Conservation (phyloP, 2,329 filamentous ascomycete genomes). For the Berkeleyomyces rouxiae region DNA sequence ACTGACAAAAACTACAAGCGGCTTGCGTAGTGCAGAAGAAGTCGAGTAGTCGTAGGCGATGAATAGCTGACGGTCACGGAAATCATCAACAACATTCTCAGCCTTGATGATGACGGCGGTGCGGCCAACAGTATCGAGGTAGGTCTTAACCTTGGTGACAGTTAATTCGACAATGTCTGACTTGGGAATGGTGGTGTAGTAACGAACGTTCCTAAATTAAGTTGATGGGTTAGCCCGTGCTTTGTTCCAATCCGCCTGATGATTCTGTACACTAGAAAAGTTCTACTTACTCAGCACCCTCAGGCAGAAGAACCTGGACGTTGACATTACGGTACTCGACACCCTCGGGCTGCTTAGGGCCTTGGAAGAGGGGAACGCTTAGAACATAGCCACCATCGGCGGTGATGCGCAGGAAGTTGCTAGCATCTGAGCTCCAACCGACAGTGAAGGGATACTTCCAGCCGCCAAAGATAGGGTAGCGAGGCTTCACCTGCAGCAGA, state of each 20-base stretch:
- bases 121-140: conserved; percentile 83
- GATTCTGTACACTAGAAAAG: neutral
- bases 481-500: conserved; percentile 76
- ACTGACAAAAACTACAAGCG: conserved; percentile 61
- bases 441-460: conserved; percentile 98
- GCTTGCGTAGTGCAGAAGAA: conserved; percentile 64
- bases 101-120: conserved; percentile 67
- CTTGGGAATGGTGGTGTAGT: conserved; percentile 53
- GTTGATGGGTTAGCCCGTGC: neutral
- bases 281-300: conserved; percentile 62
- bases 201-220: conserved; percentile 56
- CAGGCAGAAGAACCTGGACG: conserved; percentile 71
- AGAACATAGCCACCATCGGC: conserved; percentile 60
- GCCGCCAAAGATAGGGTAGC: conserved; percentile 90
- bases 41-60: conserved; percentile 79
- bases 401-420: conserved; percentile 54
- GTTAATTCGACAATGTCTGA: conserved; percentile 41
- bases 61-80: conserved; percentile 65
- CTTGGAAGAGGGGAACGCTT: conserved; percentile 84
- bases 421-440: conserved; percentile 82
- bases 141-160: conserved; percentile 60
- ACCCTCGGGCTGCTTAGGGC: conserved; percentile 71
- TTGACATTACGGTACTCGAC: conserved; percentile 70
- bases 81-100: conserved; percentile 77
- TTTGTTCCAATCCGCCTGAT: neutral